Evolutionary conservation across 306 rosid genomes (phyloP).

Genomic region (Abrus precatorius): DNA sequence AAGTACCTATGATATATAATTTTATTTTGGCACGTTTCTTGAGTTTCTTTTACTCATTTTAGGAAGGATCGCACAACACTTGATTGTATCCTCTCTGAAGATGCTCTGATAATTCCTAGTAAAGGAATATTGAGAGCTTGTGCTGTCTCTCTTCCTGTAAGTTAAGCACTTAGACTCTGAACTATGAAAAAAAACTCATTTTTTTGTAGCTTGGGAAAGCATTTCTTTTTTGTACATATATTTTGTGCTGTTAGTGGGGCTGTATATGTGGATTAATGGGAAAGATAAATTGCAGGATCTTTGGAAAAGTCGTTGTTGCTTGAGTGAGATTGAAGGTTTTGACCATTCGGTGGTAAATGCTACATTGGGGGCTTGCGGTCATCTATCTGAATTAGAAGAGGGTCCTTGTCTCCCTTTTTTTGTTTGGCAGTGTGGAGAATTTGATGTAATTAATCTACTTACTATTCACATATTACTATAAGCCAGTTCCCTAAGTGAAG

Average conservation of each 20-base stretch:
- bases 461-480: constrained; percentile 29
- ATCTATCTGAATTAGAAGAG: constrained; percentile 64
- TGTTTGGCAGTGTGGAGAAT: constrained; percentile 87
- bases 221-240: constrained; percentile 13
- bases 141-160: constrained; percentile 87
- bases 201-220: constrained; percentile 17
- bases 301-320: constrained; percentile 83
- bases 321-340: constrained; percentile 76
- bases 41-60: constrained; percentile 40
- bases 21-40: constrained; percentile 30
- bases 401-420: constrained; percentile 72
- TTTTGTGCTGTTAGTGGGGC: constrained; percentile 5
- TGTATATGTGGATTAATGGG: constrained; percentile 35
- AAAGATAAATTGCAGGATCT: constrained; percentile 67
- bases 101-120: constrained; percentile 75
- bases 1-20: constrained; percentile 25
- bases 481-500: constrained; percentile 18
- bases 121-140: constrained; percentile 85
- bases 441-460: constrained; percentile 59
- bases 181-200: constrained; percentile 4
- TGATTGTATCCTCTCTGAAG: constrained; percentile 68
- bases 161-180: constrained; percentile 42
- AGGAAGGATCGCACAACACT: constrained; percentile 82
- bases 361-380: constrained; percentile 83
- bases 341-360: constrained; percentile 79